These are phyloP conservation scores for Salix koriyanagi DNA, from an alignment of 345 rosid genomes.

Conservation along the genomic window DNA sequence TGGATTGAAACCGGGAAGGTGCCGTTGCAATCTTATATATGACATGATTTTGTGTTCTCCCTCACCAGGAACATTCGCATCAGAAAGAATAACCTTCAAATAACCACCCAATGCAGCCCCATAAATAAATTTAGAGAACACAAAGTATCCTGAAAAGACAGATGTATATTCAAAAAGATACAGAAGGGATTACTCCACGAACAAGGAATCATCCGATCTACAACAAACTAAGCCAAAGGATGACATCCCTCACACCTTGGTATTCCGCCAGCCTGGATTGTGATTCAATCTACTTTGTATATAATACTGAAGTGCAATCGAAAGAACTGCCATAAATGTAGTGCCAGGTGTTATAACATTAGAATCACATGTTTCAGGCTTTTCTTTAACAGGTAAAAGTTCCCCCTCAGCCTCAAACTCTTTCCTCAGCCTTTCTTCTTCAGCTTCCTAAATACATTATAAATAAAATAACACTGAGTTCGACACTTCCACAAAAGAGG, in stretches of 20 bases:
- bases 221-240: slow-evolving; percentile 23
- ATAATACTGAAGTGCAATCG: slow-evolving; percentile 85
- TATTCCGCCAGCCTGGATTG: slow-evolving; percentile 72
- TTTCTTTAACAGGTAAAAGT: slow-evolving; percentile 55
- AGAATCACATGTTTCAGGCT: slow-evolving; percentile 79
- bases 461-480: slow-evolving; percentile 1
- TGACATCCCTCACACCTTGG: slow-evolving; percentile 60
- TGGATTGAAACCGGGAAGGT: slow-evolving; percentile 82
- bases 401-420: slow-evolving; percentile 72
- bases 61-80: slow-evolving; percentile 93
- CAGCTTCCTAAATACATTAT: slow-evolving; percentile 63
- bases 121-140: slow-evolving; percentile 55
- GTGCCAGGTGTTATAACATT: slow-evolving; percentile 99
- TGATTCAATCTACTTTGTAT: slow-evolving; percentile 79
- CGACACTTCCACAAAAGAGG: slow-evolving; percentile 1
- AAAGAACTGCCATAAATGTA: slow-evolving; percentile 81
- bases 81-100: slow-evolving; percentile 98
- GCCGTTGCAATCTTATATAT: slow-evolving; percentile 81
- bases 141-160: slow-evolving; percentile 48
- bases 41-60: slow-evolving; percentile 99
- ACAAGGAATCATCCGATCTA: slow-evolving; percentile 48
- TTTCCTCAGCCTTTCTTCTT: slow-evolving; percentile 77
- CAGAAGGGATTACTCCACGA: slow-evolving; percentile 51
- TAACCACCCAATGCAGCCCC: slow-evolving; percentile 57
- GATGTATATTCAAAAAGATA: slow-evolving; percentile 26